These are phyloP conservation scores for Nicotiana sylvestris DNA, from an alignment of 257 asterid species.

Conservation along the genomic window DNA sequence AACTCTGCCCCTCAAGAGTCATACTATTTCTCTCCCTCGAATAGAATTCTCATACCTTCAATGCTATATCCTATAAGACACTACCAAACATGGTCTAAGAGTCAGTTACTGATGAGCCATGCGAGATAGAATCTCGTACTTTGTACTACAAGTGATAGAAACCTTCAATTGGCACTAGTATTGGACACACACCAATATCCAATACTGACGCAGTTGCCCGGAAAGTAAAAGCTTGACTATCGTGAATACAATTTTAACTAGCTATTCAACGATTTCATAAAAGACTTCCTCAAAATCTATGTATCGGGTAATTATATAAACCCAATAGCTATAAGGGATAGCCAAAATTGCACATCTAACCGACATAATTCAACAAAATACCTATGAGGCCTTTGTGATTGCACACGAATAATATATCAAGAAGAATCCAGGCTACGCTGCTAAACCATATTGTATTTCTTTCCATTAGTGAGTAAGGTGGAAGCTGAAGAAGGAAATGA, in stretches of 20 bases:
- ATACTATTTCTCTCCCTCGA: not conserved
- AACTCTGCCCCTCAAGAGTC: not conserved
- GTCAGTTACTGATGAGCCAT: not conserved
- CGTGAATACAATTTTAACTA: not conserved
- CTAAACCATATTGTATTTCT: not conserved
- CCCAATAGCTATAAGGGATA: not conserved
- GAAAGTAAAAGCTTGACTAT: not conserved
- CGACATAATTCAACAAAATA: not conserved
- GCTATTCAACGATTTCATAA: not conserved
- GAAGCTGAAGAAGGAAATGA: not conserved
- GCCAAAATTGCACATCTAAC: not conserved
- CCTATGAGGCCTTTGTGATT: conserved; percentile 6
- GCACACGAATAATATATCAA: not conserved
- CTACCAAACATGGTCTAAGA: conserved; percentile 1
- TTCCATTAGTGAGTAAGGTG: not conserved
- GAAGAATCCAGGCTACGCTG: not conserved
- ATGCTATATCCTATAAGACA: conserved; percentile 1
- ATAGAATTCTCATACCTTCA: not conserved
- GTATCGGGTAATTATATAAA: no score
- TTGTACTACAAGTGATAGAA: not conserved
- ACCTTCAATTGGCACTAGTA: not conserved
- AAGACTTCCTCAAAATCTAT: not conserved
- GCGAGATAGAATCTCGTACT: not conserved
- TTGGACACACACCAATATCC: not conserved
- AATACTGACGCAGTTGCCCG: not conserved